Evolutionary conservation across 2,329 filamentous ascomycete species (phyloP), one percentile per base, ranked within the genome.

Genomic region (Paecilomyces niveus): DNA sequence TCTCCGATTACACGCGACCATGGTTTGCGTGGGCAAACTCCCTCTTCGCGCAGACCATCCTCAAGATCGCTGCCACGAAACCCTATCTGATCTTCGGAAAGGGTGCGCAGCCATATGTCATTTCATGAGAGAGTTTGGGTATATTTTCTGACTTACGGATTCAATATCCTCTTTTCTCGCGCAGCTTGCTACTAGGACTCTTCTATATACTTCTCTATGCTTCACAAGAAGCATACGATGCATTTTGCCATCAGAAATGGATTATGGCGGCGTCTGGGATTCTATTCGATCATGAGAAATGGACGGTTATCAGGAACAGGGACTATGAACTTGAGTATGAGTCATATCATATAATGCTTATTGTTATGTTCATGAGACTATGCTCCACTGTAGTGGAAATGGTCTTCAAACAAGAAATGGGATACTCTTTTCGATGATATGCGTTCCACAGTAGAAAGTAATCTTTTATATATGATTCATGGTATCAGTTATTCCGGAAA

Each of bases 11-110:
- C 73, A 97, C 93, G 1, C 81, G 92, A 63, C 91, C 89, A 69
- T 97, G 93, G 93, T 97, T 97, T 72, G 91, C 93, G 2, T 97
- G 92, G 94, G 94, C 94, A 10, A 99, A 99, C 66, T 94, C 91
- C 0, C 91, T 99, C 10, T 97, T 96, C 75, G 92, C 93, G 13
- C 88, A 91, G 73, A 96, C 92, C 0, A 90, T 99, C 53, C 77
- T 99, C 55, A 91, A 97, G 77, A 72, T 99, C 56, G 94, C 92
- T 1, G 87, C 88, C 74, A 80, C 93, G 71, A 96, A 96, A 74
- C 94, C 94, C 3, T 85, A 96, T 73, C 73, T 97, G 65, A 82
- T 97, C 45, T 96, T 97, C 72, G 87, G 85, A 13, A 74, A 83
- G 54, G 85, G 84, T 21, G 70, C 70, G 3, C 56, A 69, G 56